These are phyloP conservation scores for Wolfiporia cocos DNA, from an alignment of 1,284 basidiomycete species.

Conservation along the genomic window DNA sequence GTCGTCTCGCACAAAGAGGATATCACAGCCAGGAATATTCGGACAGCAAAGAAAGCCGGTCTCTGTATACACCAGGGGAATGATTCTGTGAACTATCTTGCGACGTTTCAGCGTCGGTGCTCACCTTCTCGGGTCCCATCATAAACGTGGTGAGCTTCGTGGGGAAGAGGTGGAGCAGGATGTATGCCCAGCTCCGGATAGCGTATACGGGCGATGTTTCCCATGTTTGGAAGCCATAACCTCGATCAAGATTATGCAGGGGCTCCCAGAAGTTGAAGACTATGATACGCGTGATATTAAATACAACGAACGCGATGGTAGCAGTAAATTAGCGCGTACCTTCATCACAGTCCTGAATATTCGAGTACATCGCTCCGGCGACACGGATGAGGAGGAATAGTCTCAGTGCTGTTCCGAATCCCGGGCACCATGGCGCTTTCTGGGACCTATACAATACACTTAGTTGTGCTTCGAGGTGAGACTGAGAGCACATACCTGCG, in stretches of 20 bases:
- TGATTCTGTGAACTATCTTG: too few relatives aligned
- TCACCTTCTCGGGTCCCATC: constrained; percentile 27
- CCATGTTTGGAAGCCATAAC: constrained; percentile 96
- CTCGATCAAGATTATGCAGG: constrained; percentile 81
- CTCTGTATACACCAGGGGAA: constrained; percentile 47
- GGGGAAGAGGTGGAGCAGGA: constrained; percentile 70
- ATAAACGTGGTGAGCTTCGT: constrained; percentile 25
- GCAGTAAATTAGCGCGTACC: constrained; percentile 39
- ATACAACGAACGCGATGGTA: background rate
- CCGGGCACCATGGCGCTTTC: constrained; percentile 77
- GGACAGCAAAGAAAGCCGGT: constrained; percentile 83
- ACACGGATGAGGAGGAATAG: constrained; percentile 81
- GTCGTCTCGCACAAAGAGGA: constrained; percentile 79
- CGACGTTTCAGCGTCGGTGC: too few relatives aligned
- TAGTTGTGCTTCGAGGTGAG: too few relatives aligned
- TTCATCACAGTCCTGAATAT: constrained; percentile 96
- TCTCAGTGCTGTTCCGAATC: constrained; percentile 78
- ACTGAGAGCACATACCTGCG: constrained; percentile 57
- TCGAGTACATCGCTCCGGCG: constrained; percentile 91
- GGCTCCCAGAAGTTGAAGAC: constrained; percentile 99
- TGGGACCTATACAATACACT: constrained; percentile 39
- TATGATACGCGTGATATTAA: constrained; percentile 26
- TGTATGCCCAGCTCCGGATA: constrained; percentile 92
- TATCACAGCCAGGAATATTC: constrained; percentile 73
- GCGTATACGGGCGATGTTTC: constrained; percentile 90